Evolutionary conservation across 345 rosid species (phyloP).

Genomic region (Camelina sativa): DNA sequence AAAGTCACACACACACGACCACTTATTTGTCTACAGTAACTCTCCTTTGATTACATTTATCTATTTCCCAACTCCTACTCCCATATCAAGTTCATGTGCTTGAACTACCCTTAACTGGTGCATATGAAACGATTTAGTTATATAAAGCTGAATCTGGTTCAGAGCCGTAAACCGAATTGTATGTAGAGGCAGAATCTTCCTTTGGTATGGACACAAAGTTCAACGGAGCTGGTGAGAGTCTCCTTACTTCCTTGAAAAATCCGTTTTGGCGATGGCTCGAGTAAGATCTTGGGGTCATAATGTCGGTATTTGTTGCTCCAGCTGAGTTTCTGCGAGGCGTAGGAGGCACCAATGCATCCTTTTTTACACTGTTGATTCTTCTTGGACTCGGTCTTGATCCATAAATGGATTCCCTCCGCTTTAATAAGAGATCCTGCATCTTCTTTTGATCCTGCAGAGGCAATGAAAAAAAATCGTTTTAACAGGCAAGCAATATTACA

Average conservation of each 20-base stretch:
- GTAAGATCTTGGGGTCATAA: slow-evolving; percentile 76
- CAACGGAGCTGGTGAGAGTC: slow-evolving; percentile 49
- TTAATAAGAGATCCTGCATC: slow-evolving; percentile 79
- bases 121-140: slow-evolving; percentile 16
- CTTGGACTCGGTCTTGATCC: slow-evolving; percentile 96
- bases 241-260: slow-evolving; percentile 58
- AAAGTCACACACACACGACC: slow-evolving; percentile 31
- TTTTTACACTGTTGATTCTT: slow-evolving; percentile 78
- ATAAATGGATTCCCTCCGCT: slow-evolving; percentile 81
- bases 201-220: slow-evolving; percentile 83
- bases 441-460: slow-evolving; percentile 89
- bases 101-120: background rate
- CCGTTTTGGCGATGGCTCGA: slow-evolving; percentile 77
- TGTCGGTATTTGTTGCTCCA: slow-evolving; percentile 31
- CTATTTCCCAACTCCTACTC: slow-evolving; percentile 28
- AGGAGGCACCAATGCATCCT: slow-evolving; percentile 80
- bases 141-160: slow-evolving; percentile 77
- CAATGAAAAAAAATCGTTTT: background rate
- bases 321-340: slow-evolving; percentile 84
- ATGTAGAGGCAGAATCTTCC: slow-evolving; percentile 75
- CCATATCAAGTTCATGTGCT: background rate
- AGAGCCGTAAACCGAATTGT: slow-evolving; percentile 73
- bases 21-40: slow-evolving; percentile 24
- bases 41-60: slow-evolving; percentile 8
- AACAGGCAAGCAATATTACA: background rate